Percentiles rank a stretch among this genome's conserved stretches.
Evolutionary conservation across 495 filamentous ascomycete species (phyloP).

Genomic region (Lophiostoma macrostomum): DNA sequence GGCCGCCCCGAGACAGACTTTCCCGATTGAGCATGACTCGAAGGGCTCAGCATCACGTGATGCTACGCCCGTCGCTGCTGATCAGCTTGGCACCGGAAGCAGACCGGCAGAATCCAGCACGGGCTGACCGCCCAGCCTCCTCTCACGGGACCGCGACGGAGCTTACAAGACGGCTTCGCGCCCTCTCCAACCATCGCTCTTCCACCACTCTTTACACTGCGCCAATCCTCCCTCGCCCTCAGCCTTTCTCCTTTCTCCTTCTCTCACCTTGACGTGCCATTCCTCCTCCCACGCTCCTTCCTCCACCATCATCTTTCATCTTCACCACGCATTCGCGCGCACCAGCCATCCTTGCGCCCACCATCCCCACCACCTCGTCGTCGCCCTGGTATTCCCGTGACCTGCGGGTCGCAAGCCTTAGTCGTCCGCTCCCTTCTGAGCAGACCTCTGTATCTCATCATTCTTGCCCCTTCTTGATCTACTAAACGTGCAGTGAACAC

Average conservation of each 20-base stretch:
- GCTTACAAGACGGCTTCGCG: slow-evolving; percentile 29
- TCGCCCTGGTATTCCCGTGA: slow-evolving; percentile 18
- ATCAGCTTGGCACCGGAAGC: too few relatives aligned
- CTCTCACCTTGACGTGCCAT: not conserved
- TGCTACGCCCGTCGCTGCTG: too few relatives aligned
- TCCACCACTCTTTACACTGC: slow-evolving; percentile 21
- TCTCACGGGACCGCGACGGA: slow-evolving; percentile 22
- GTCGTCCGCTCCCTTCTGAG: slow-evolving; percentile 15
- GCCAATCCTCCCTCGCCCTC: slow-evolving; percentile 1
- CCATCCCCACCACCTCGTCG: slow-evolving; percentile 22
- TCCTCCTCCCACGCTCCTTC: slow-evolving; percentile 9
- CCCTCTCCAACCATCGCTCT: slow-evolving; percentile 28
- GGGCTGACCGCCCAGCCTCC: too few relatives aligned
- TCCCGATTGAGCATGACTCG: too few relatives aligned
- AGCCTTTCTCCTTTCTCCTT: slow-evolving; percentile 4
- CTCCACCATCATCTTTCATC: slow-evolving; percentile 17
- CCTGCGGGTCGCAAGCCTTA: slow-evolving; percentile 12
- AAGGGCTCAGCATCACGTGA: too few relatives aligned
- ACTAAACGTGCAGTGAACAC: slow-evolving; percentile 37
- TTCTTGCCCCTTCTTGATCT: slow-evolving; percentile 16
- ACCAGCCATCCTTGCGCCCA: slow-evolving; percentile 12
- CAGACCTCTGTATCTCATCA: slow-evolving; percentile 26
- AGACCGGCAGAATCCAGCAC: too few relatives aligned
- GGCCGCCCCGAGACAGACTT: too few relatives aligned
- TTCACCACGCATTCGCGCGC: slow-evolving; percentile 2